Base-by-base conservation (phyloP, 1,139 yeast species). In the Geotrichum siamense region DNA sequence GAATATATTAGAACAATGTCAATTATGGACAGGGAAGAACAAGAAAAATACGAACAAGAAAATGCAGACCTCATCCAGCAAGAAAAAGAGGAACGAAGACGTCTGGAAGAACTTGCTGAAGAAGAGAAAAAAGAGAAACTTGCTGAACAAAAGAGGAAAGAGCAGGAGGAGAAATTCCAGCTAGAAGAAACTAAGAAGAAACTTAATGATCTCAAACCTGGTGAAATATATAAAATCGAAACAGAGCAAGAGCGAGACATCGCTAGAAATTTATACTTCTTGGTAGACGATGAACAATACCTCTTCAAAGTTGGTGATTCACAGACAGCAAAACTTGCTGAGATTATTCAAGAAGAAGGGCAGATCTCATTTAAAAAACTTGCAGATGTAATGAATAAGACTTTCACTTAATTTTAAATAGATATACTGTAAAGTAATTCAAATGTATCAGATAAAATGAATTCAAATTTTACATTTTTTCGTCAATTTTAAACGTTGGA, bases 401-500 rank as follows among this genome's bases (percentile, higher is more conserved):
- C 9, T 23, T 23, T 23, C 10, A 10, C 26, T 23, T 23, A 23
- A 10, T 23, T 23, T 23, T n/a, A n/a, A n/a, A n/a, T n/a, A n/a
- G n/a, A n/a, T n/a, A n/a, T n/a, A n/a, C n/a, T n/a, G n/a, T n/a
- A n/a, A n/a, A n/a, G n/a, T n/a, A n/a, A n/a, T n/a, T n/a, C n/a
- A n/a, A n/a, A n/a, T n/a, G n/a, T n/a, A n/a, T n/a, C n/a, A n/a
- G n/a, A n/a, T n/a, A n/a, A n/a, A n/a, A n/a, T n/a, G n/a, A n/a
- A n/a, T n/a, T n/a, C n/a, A n/a, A n/a, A n/a, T 23, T 23, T 30
- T 30, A 30, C 21, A 17, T 15, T 29, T 42, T 42, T 31, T 53
- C 54, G 16, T 43, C 52, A 25, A 60, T 54, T 44, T 58, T 62
- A 34, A 61, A 38, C 5, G 61, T 54, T 5, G 66, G 67, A 38